Percentiles rank a stretch among this genome's conserved stretches.
Conservation (phyloP, 805 yeast species). For the Ogataea trehaloabstinens region DNA sequence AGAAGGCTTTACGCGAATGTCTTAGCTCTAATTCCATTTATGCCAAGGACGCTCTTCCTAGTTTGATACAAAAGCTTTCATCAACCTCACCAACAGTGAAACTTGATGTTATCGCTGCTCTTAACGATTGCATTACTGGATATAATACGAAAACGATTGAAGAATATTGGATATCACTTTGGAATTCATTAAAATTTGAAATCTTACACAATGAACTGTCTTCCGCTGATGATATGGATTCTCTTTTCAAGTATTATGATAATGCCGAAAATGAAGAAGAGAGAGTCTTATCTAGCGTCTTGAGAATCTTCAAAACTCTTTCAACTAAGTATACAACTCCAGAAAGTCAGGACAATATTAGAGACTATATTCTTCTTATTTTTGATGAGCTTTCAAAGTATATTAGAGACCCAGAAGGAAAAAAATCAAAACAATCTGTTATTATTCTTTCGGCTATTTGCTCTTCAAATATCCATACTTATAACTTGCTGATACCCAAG, state of each 20-base stretch:
- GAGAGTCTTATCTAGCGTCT: constrained; percentile 37
- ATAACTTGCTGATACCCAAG: constrained; percentile 46
- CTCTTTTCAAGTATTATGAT: constrained; percentile 29
- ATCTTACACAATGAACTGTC: constrained; percentile 70
- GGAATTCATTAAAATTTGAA: constrained; percentile 89
- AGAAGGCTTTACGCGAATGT: constrained; percentile 56
- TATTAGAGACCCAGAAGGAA: constrained; percentile 47
- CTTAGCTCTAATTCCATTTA: constrained; percentile 59
- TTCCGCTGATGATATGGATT: constrained; percentile 26
- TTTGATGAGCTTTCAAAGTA: constrained; percentile 53
- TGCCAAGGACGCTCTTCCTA: constrained; percentile 74
- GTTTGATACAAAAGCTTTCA: constrained; percentile 73
- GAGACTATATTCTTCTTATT: constrained; percentile 27
- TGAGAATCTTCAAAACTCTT: constrained; percentile 45
- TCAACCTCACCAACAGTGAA: constrained; percentile 74
- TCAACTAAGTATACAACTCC: constrained; percentile 32
- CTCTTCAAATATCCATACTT: constrained; percentile 42
- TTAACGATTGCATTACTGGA: constrained; percentile 51
- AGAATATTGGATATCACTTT: constrained; percentile 67
- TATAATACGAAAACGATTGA: constrained; percentile 51
- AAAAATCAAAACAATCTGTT: constrained; percentile 60
- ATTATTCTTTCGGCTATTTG: constrained; percentile 57
- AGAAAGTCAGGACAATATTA: constrained; percentile 12
- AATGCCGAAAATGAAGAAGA: constrained; percentile 34
- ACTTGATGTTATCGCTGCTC: constrained; percentile 66